Evolutionary conservation across 83 land plant species (phyloP), one percentile per base, ranked within the genome.

Genomic region (Picea abies): DNA sequence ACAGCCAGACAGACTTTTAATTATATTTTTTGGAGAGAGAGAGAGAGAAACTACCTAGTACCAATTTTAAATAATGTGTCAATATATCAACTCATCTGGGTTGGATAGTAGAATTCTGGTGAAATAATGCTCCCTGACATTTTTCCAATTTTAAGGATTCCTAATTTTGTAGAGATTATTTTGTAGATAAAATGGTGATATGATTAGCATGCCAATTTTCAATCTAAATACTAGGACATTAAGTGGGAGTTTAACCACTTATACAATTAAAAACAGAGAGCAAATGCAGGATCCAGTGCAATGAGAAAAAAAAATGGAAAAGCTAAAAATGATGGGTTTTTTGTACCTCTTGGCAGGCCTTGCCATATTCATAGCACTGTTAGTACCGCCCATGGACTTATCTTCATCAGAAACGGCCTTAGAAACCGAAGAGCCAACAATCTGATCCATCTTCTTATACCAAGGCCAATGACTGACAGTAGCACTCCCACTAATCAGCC

Each of bases 381-480:
- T 78, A 39, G 26, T 77, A 67, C 62, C 81, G 4, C 63, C 83
- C 58, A 52, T 65, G 7, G 85, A 64, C 75, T 84, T 85, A 62
- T 94, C 95, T 14, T 93, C 94, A 25, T 91, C 92, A 25, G 86
- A 80, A 8, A 29, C 84, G 35, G 85, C 65, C 82, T 90, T 85
- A 60, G 82, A 14, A 52, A 68, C 52, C 0, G 91, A 89, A 73
- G 84, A 83, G 5, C 92, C 93, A 5, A 95, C 91, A 65, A 95
- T 91, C 79, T 83, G 83, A 80, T 95, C 93, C 91, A 95, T 89
- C 86, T 91, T 88, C 87, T 90, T 88, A 71, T 90, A 95, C 96
- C 96, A 95, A 15, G 93, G 93, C 98, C 98, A 95, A 75, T 91
- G 92, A 64, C 93, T 90, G 4, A 72, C 76, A 35, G 93, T 20